Percentiles rank a stretch among this genome's conserved stretches.
Evolutionary conservation across 768 basidiomycete genomes (phyloP).

Genomic region (Pleurotus pulmonarius): DNA sequence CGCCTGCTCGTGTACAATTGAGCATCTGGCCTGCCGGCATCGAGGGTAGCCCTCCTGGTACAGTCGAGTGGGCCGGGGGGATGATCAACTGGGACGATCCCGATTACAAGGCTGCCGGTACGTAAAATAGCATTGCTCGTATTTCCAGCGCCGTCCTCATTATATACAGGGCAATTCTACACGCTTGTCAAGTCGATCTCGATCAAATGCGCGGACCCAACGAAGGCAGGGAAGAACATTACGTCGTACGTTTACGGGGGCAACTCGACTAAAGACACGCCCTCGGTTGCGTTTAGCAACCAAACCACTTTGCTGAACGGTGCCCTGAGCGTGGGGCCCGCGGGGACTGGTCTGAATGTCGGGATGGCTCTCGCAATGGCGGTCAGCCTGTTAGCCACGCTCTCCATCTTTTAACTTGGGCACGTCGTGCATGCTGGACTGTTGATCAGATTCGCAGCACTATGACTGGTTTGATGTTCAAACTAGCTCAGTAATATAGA

Average conservation of each 20-base stretch:
- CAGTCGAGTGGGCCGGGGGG: constrained; percentile 76
- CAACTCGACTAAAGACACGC: constrained; percentile 50
- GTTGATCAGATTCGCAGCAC: neutral
- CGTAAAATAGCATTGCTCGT: constrained; percentile 10
- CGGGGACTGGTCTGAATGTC: constrained; percentile 1
- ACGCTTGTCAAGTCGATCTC: constrained; percentile 58
- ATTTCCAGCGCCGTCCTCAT: neutral
- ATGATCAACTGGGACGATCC: constrained; percentile 81
- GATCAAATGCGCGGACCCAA: constrained; percentile 58
- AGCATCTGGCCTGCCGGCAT: constrained; percentile 87
- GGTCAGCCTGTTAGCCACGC: constrained; percentile 15
- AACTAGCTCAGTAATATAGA: constrained; percentile 8
- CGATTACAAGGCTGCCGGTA: constrained; percentile 68
- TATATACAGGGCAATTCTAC: constrained; percentile 60
- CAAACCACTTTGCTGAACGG: constrained; percentile 50
- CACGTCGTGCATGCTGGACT: neutral
- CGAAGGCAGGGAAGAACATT: constrained; percentile 35
- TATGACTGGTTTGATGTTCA: neutral
- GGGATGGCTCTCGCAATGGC: constrained; percentile 21
- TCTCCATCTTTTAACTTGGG: constrained; percentile 13
- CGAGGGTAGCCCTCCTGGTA: constrained; percentile 54
- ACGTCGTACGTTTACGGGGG: constrained; percentile 64
- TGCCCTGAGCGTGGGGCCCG: constrained; percentile 19
- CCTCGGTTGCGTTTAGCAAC: constrained; percentile 57
- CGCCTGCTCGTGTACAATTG: constrained; percentile 78